Base-by-base conservation (phyloP, 306 rosid genomes). In the Lathyrus tuberosus region DNA sequence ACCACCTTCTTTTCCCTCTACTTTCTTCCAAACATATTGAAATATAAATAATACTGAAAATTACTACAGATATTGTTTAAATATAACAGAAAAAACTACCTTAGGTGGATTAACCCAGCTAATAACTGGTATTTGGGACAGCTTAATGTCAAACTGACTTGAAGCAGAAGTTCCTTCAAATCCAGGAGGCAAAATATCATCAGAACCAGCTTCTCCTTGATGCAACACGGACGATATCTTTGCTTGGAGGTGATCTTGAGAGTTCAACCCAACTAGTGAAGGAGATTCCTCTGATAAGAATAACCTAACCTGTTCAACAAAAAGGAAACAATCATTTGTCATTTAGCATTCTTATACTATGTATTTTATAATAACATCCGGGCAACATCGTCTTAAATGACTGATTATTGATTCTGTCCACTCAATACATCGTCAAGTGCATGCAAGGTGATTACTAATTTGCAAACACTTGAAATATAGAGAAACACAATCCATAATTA, bases 231-330 rank as follows among this genome's bases (percentile, higher is more conserved):
- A 84, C 5, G 91, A 84, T 52, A 84, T 26, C 83, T 91, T 91
- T 35, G 90, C 90, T 78, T 91, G 97, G 73, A 91, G 97, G 81
- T 91, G 94, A 77, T 91, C 96, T 78, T 91, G 97, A 85, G 90
- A 80, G 16, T 84, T 87, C 67, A 84, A 78, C 59, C 97, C 91
- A 78, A 85, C 90, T 78, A 78, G 94, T 16, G 90, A 81, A 71
- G 97, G 96, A 69, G 87, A 87, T 2, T 91, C 97, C 73, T 91
- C 97, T 22, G 88, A 84, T 63, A 89, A 81, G 79, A 89, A 91
- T 84, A 91, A 62, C 83, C 68, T 85, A 66, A 89, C 88, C 94
- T 89, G 91, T 51, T 66, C 12, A 72, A 20, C 17, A 57, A 62
- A 70, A 66, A 79, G 41, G n/a, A n/a, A 15, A 74, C 38, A 76